A percentile compares a stretch with the other conserved stretches of the same genome.
Conservation (phyloP, 495 filamentous ascomycete species). For the Penicillium angulare region DNA sequence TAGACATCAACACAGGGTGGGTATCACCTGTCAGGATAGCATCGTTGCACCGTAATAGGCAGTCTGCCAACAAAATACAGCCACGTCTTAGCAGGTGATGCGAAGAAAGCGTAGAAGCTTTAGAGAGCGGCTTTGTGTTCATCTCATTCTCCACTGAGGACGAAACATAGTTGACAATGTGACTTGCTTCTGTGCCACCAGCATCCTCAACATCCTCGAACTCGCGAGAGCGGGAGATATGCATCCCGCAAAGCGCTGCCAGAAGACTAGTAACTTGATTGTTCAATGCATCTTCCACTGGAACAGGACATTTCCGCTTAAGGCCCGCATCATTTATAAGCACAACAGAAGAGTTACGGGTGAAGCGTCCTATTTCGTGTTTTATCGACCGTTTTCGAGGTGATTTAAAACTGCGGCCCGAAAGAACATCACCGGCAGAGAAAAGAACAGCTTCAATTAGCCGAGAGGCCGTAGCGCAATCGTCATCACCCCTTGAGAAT, state of each 20-base stretch:
- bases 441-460: conserved; percentile 42
- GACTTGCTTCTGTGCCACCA: conserved; percentile 24
- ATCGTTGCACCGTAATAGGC: conserved; percentile 34
- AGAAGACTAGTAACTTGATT: conserved; percentile 44
- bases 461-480: conserved; percentile 34
- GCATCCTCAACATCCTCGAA: conserved; percentile 7
- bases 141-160: conserved; percentile 28
- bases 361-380: conserved; percentile 6
- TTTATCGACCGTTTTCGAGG: background rate
- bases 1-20: conserved; percentile 2
- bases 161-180: conserved; percentile 26
- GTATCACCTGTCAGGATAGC: conserved; percentile 7
- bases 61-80: conserved; percentile 35
- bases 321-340: background rate
- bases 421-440: conserved; percentile 26
- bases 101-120: conserved; percentile 11
- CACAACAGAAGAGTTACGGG: conserved; percentile 17
- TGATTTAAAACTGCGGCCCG: background rate
- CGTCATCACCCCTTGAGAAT: conserved; percentile 34
- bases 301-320: conserved; percentile 33
- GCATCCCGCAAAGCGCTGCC: conserved; percentile 43
- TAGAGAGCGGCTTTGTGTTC: conserved; percentile 3
- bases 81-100: conserved; percentile 37
- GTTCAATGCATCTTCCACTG: conserved; percentile 42
- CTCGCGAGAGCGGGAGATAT: conserved; percentile 36